phyloP scores from a whole-genome alignment of 139 green algal genomes.

The Trebouxia sp. region DNA sequence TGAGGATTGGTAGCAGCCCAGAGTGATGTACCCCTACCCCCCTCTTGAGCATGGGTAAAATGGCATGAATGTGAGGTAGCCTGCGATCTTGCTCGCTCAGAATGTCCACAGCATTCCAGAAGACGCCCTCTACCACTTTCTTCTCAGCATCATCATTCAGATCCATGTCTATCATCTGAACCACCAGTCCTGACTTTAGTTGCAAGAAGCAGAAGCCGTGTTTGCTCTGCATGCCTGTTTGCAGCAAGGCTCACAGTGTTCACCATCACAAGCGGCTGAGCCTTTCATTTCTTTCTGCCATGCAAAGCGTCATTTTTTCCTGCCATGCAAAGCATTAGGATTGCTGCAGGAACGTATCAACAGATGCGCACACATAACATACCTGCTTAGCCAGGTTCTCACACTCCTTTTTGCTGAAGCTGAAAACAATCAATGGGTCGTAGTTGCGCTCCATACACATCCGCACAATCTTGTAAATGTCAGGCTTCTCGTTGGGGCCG shows the following conservation, averaged over 20 bases:
- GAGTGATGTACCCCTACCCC: constrained; percentile 80
- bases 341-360: neutral
- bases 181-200: neutral
- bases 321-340: too few species aligned
- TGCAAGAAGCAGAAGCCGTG: too few species aligned
- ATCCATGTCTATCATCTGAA: constrained; percentile 47
- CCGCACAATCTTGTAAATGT: constrained; percentile 91
- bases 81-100: constrained; percentile 67
- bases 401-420: constrained; percentile 76
- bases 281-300: too few species aligned
- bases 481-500: constrained; percentile 45
- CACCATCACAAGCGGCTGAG: too few species aligned
- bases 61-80: constrained; percentile 54
- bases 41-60: constrained; percentile 64
- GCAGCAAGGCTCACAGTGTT: too few species aligned
- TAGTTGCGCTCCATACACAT: constrained; percentile 88
- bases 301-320: too few species aligned
- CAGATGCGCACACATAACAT: neutral
- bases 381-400: constrained; percentile 56
- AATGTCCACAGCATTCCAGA: constrained; percentile 64
- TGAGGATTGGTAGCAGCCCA: constrained; percentile 79
- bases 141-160: constrained; percentile 50
- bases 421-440: constrained; percentile 87
- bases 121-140: constrained; percentile 64
- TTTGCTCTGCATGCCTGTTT: too few species aligned